These are phyloP conservation scores for Boletus bicolor DNA, from an alignment of 768 basidiomycete genomes.

Conservation along the genomic window DNA sequence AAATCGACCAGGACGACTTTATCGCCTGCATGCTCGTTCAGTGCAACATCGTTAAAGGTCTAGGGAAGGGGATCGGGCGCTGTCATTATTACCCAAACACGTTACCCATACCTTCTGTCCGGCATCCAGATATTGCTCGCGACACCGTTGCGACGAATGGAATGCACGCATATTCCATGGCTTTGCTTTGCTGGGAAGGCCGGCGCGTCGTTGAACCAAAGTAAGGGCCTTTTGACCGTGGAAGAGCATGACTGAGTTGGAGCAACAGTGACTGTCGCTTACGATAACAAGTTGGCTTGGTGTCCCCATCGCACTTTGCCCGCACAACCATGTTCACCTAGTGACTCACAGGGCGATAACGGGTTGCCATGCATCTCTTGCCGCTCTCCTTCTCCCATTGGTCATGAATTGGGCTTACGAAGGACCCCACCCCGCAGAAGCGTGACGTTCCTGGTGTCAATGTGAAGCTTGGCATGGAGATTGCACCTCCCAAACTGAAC, in stretches of 20 bases:
- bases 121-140: constrained; percentile 44
- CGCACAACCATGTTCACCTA: background rate
- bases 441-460: background rate
- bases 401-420: background rate
- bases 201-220: constrained; percentile 3
- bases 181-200: constrained; percentile 23
- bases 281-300: background rate
- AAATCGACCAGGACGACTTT: constrained; percentile 73
- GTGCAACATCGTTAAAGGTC: constrained; percentile 34
- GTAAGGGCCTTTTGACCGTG: constrained; percentile 4
- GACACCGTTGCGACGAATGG: constrained; percentile 36
- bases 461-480: background rate
- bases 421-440: background rate
- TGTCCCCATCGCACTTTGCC: background rate
- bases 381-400: background rate
- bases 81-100: background rate
- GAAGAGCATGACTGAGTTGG: constrained; percentile 12
- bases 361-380: background rate
- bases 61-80: constrained; percentile 13
- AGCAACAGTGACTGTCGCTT: background rate
- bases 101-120: constrained; percentile 37
- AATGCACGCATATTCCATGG: constrained; percentile 28
- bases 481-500: background rate
- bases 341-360: background rate
- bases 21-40: constrained; percentile 36